Evolutionary conservation across 2,329 filamentous ascomycete genomes (phyloP).

Genomic region (Ophiostoma tasmaniense): DNA sequence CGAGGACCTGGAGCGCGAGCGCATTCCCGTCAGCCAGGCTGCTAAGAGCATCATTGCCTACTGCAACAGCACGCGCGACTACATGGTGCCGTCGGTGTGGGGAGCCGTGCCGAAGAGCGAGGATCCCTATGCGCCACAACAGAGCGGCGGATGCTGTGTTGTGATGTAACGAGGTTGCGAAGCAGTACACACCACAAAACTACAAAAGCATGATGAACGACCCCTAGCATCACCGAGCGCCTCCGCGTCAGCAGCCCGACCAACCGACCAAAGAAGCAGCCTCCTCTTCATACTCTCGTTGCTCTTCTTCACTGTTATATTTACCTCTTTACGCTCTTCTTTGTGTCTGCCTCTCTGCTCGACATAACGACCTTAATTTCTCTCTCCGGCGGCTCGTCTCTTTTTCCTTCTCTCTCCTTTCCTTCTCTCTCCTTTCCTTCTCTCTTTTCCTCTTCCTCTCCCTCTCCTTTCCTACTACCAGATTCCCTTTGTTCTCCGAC

Average conservation of each 20-base stretch:
- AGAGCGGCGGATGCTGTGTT: slow-evolving; percentile 84
- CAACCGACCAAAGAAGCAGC: neutral
- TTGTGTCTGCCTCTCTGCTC: too few relatives aligned
- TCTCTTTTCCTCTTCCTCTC: neutral
- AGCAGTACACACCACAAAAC: neutral
- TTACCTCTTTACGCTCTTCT: neutral
- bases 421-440: neutral
- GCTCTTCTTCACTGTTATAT: slow-evolving; percentile 11
- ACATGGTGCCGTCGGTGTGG: slow-evolving; percentile 98
- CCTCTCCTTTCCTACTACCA: neutral
- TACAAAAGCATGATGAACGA: slow-evolving; percentile 9
- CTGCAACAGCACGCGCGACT: slow-evolving; percentile 95
- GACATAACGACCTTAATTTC: neutral
- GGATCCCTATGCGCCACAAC: slow-evolving; percentile 96
- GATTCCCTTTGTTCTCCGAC: slow-evolving; percentile 4
- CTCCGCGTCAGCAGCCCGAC: too few relatives aligned
- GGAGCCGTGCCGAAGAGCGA: slow-evolving; percentile 88
- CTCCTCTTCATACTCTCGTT: slow-evolving; percentile 16
- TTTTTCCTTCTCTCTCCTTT: neutral
- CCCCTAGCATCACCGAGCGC: neutral
- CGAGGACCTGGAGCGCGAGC: slow-evolving; percentile 89
- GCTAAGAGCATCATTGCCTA: slow-evolving; percentile 92
- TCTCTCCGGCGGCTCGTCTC: neutral
- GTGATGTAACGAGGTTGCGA: slow-evolving; percentile 65
- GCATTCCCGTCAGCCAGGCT: slow-evolving; percentile 92